Conservation (phyloP, 2,329 filamentous ascomycete species). For the Colletotrichum tropicale region DNA sequence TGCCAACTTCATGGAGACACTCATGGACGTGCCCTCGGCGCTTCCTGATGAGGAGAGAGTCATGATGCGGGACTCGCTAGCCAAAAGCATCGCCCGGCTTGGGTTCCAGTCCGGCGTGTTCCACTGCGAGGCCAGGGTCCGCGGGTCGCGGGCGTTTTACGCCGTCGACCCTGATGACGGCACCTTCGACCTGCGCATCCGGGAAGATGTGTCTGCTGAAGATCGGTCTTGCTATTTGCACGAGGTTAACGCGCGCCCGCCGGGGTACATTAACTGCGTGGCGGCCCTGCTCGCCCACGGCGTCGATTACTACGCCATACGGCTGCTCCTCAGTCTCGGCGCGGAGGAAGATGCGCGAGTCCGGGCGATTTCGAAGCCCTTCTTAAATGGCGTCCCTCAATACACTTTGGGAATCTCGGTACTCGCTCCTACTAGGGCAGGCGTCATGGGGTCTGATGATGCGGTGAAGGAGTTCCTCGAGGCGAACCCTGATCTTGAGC, state of each 20-base stretch:
- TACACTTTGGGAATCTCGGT: conserved; percentile 21
- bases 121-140: not conserved
- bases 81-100: not conserved
- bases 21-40: not conserved
- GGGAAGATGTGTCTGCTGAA: not conserved
- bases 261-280: conserved; percentile 27
- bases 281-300: conserved; percentile 28
- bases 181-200: conserved; percentile 20
- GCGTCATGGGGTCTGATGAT: conserved; percentile 17
- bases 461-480: conserved; percentile 1
- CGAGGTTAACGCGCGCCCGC: conserved; percentile 33
- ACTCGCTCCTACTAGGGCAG: conserved; percentile 8
- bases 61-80: not conserved
- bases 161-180: not conserved
- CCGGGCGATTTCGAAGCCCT: conserved; percentile 24
- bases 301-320: conserved; percentile 32
- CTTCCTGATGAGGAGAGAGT: not conserved
- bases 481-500: not conserved
- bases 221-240: conserved; percentile 27
- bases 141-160: not conserved
- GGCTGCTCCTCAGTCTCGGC: conserved; percentile 25
- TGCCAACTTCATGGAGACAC: conserved; percentile 1
- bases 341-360: conserved; percentile 9
- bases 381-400: conserved; percentile 18
- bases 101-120: not conserved